Evolutionary conservation across 345 rosid species (phyloP).

Genomic region (Turnera subulata): DNA sequence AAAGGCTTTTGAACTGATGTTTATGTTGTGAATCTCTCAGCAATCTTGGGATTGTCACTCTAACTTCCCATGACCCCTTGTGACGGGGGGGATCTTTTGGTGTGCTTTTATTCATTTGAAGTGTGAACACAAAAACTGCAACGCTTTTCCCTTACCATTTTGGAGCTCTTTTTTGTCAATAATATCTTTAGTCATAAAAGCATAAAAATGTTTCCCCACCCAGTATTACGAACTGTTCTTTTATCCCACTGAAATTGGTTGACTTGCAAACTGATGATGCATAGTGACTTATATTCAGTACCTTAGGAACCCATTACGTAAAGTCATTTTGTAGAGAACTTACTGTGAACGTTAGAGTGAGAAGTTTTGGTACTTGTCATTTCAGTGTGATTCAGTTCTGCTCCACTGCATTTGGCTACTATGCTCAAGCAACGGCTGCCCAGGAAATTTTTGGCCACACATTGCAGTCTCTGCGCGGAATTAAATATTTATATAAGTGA

Average conservation of each 20-base stretch:
- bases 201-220: too few species aligned
- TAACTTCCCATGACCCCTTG: not conserved
- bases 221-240: too few species aligned
- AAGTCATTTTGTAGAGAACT: not conserved
- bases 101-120: too few species aligned
- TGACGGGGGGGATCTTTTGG: not conserved
- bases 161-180: not conserved
- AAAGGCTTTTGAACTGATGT: not conserved
- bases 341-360: conserved; percentile 5
- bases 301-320: not conserved
- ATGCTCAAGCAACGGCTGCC: conserved; percentile 98
- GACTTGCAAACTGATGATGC: too few species aligned
- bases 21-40: not conserved
- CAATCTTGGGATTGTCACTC: not conserved
- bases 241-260: too few species aligned
- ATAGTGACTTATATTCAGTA: too few species aligned
- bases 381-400: conserved; percentile 97
- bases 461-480: conserved; percentile 92
- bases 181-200: not conserved
- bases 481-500: conserved; percentile 91
- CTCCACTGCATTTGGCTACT: conserved; percentile 91
- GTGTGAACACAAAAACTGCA: not conserved
- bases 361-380: conserved; percentile 17
- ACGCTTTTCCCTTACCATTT: not conserved
- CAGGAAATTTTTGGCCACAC: conserved; percentile 99